These are phyloP conservation scores for Ustulina deusta DNA, from an alignment of 2,329 filamentous ascomycete species.

Conservation along the genomic window DNA sequence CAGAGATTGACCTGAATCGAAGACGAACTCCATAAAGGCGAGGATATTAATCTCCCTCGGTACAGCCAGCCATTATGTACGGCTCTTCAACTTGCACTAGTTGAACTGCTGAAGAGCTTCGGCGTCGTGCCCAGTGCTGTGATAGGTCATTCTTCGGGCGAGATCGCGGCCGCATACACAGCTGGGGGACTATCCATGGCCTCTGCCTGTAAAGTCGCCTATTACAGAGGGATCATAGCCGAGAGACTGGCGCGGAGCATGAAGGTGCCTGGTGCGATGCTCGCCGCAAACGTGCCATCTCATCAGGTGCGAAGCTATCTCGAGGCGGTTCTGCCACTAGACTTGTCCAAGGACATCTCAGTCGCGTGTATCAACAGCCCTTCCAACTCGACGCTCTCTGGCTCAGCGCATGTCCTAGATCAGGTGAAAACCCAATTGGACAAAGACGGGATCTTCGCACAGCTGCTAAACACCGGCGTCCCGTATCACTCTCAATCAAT, in stretches of 20 bases:
- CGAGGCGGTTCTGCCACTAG: background rate
- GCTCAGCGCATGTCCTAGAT: slow-evolving; percentile 38
- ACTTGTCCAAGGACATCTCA: background rate
- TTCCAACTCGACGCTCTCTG: slow-evolving; percentile 45
- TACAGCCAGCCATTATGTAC: slow-evolving; percentile 49
- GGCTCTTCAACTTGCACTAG: slow-evolving; percentile 48
- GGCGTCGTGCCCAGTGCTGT: background rate
- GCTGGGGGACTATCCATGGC: background rate
- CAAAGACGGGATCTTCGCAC: slow-evolving; percentile 42
- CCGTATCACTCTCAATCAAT: slow-evolving; percentile 46
- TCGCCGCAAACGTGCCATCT: background rate
- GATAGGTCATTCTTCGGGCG: slow-evolving; percentile 15
- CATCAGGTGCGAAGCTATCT: slow-evolving; percentile 3
- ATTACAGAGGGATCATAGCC: background rate
- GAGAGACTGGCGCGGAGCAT: background rate
- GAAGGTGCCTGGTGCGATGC: background rate
- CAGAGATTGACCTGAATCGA: background rate
- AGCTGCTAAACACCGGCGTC: slow-evolving; percentile 44
- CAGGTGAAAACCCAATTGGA: slow-evolving; percentile 39
- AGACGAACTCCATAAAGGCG: background rate
- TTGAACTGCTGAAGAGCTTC: background rate
- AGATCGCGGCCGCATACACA: slow-evolving; percentile 18
- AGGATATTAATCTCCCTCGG: slow-evolving; percentile 32
- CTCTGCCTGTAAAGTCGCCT: slow-evolving; percentile 10
- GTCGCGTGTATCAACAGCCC: slow-evolving; percentile 51